Base-by-base conservation (phyloP, 805 yeast genomes). In the Sugiyamaella qingdaonensis region DNA sequence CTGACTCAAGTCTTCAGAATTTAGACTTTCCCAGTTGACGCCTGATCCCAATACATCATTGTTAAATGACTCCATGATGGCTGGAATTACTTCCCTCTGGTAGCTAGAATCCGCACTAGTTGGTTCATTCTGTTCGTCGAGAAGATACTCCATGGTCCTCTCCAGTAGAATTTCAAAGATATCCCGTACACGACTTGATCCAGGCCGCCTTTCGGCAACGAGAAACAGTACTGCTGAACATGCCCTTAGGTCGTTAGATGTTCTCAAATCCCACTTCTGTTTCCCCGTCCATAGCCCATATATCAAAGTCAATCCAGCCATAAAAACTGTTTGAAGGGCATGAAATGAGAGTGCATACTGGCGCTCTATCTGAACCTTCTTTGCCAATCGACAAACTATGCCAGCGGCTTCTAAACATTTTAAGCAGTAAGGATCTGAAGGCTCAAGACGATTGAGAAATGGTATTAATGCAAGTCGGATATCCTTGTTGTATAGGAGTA, bases 221-320 rank as follows among this genome's bases (percentile, higher is more conserved):
- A 52, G 52, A 21, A 47, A 52, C 27, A 52, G 31, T 19, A 52
- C 54, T 18, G 51, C 48, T 7, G 54, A 52, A 44, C 54, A 52
- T 2, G 54, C 51, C 14, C 35, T 44, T 13, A 51, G 36, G 31
- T 51, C 54, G 8, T 51, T 48, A 10, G 49, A 44, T 3, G 49
- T 35, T n/a, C 37, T 14, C 9, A 29, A 11, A 27, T 51, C 49
- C 54, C 54, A 52, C 14, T 19, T 32, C 7, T 21, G 46, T 48
- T 52, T 52, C 14, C 44, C 48, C 13, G 54, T 48, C 54, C 54
- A 52, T n/a, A 52, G 39, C 2, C 54, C 54, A 24, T 51, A 51
- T 3, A 51, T 35, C 8, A 51, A 37, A 11, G 54, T 51, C 10
- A 51, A 27, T 8, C 54, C 54, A 3, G 54, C 41, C 51, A 51